phyloP scores from a whole-genome alignment of 1,139 yeast species.

The Yarrowia galli region DNA sequence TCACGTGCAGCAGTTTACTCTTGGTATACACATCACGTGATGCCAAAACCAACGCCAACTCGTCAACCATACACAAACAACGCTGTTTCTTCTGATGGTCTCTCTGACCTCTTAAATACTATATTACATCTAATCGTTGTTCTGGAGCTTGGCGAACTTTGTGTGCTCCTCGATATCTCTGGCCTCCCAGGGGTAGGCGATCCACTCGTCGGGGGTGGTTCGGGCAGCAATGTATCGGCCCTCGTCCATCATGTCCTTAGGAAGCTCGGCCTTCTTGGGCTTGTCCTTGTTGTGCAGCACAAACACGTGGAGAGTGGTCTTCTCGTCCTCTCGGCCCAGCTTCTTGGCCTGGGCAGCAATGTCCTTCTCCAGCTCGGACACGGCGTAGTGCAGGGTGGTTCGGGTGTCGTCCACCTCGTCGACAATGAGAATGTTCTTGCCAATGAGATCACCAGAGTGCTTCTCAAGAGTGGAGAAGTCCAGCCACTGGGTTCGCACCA shows the following conservation, averaged over 20 bases:
- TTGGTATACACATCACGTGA: too few species aligned
- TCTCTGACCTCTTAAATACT: slow-evolving; percentile 22
- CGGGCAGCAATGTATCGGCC: slow-evolving; percentile 90
- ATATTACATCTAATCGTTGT: slow-evolving; percentile 37
- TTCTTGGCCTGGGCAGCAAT: slow-evolving; percentile 65
- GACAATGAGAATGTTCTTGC: slow-evolving; percentile 81
- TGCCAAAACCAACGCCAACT: too few species aligned
- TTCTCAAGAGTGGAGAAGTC: slow-evolving; percentile 66
- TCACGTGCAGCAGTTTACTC: too few species aligned
- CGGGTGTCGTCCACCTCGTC: slow-evolving; percentile 97
- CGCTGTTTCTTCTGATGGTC: too few species aligned
- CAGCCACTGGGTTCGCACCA: slow-evolving; percentile 94
- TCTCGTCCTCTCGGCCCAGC: slow-evolving; percentile 58
- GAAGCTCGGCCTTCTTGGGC: slow-evolving; percentile 82
- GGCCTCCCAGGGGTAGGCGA: slow-evolving; percentile 98
- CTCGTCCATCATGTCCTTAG: slow-evolving; percentile 65
- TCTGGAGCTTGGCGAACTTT: slow-evolving; percentile 32
- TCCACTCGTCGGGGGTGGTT: slow-evolving; percentile 92
- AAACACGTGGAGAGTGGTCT: slow-evolving; percentile 83
- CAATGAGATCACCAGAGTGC: slow-evolving; percentile 72
- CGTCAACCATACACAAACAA: too few species aligned
- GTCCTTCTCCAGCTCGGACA: slow-evolving; percentile 85
- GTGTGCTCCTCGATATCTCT: slow-evolving; percentile 89
- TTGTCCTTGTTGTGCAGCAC: slow-evolving; percentile 93
- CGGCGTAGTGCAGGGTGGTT: slow-evolving; percentile 92